phyloP scores from a whole-genome alignment of 2,329 filamentous ascomycete genomes.

The Aureobasidium sp. region DNA sequence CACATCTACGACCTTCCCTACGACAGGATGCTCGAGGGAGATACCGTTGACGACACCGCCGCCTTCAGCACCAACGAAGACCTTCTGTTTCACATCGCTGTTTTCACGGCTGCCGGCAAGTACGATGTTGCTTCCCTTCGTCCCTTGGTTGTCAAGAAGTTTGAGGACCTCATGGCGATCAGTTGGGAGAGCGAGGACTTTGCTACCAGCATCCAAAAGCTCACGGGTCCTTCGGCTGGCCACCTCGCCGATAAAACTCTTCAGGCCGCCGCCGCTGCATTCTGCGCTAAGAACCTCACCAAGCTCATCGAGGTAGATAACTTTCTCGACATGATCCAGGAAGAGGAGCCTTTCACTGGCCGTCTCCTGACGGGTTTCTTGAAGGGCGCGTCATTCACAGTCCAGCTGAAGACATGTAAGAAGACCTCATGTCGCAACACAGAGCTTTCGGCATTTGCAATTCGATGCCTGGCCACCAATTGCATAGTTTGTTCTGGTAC shows the following conservation, averaged over 20 bases:
- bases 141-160: slow-evolving; percentile 10
- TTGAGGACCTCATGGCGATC: not conserved
- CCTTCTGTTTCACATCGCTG: slow-evolving; percentile 1
- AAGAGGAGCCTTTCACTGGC: not conserved
- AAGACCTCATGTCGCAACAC: too few relatives aligned
- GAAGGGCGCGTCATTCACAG: too few relatives aligned
- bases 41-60: not conserved
- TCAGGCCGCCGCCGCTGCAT: not conserved
- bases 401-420: not conserved
- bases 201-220: not conserved
- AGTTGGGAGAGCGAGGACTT: not conserved
- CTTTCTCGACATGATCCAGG: not conserved
- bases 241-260: not conserved
- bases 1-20: slow-evolving; percentile 8
- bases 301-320: not conserved
- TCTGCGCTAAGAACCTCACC: not conserved
- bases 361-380: not conserved
- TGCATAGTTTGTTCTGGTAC: too few relatives aligned
- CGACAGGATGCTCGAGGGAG: not conserved
- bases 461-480: too few relatives aligned
- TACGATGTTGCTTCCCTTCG: slow-evolving; percentile 14
- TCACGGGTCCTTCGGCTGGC: not conserved
- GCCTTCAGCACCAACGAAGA: not conserved
- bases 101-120: slow-evolving; percentile 17
- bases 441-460: too few relatives aligned